A percentile compares a stretch with the other conserved stretches of the same genome.
Evolutionary conservation across 163 green algal species (phyloP).

Genomic region (Scenedesmus sp.): DNA sequence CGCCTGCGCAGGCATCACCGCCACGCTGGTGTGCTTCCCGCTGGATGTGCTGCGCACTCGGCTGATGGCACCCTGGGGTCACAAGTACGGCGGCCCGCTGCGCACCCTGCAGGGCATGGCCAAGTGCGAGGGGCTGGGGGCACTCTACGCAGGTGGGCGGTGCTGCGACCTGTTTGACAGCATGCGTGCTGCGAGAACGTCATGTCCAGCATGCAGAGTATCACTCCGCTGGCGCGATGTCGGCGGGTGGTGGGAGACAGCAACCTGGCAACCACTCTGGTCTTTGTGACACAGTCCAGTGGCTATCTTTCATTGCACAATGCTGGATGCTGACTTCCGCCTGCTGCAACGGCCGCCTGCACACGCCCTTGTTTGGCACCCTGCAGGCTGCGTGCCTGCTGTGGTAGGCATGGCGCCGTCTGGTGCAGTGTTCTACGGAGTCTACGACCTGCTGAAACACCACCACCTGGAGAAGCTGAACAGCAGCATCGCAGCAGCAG

Average conservation of each 20-base stretch:
- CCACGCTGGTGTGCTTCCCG: constrained; percentile 84
- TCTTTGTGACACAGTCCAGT: too few relatives aligned
- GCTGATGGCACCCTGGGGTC: constrained; percentile 68
- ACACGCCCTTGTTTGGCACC: neutral
- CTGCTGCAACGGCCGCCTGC: neutral
- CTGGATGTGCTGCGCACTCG: constrained; percentile 88
- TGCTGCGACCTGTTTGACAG: neutral
- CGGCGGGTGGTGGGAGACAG: too few relatives aligned
- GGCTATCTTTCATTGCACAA: too few relatives aligned
- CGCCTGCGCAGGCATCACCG: constrained; percentile 72
- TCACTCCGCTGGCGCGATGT: too few relatives aligned
- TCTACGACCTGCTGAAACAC: constrained; percentile 85
- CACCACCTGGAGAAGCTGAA: constrained; percentile 50
- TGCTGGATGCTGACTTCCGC: neutral
- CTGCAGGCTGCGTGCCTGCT: constrained; percentile 77
- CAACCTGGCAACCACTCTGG: too few relatives aligned
- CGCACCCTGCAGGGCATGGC: constrained; percentile 71
- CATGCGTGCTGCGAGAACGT: too few relatives aligned
- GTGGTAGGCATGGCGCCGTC: constrained; percentile 82
- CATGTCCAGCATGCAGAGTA: too few relatives aligned
- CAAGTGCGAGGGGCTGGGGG: constrained; percentile 70
- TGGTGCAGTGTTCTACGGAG: constrained; percentile 87
- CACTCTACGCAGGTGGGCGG: constrained; percentile 74
- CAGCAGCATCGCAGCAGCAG: neutral
- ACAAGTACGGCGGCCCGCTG: constrained; percentile 68